These are phyloP conservation scores for Teunomyces gatunensis DNA, from an alignment of 805 yeast genomes.

Conservation along the genomic window DNA sequence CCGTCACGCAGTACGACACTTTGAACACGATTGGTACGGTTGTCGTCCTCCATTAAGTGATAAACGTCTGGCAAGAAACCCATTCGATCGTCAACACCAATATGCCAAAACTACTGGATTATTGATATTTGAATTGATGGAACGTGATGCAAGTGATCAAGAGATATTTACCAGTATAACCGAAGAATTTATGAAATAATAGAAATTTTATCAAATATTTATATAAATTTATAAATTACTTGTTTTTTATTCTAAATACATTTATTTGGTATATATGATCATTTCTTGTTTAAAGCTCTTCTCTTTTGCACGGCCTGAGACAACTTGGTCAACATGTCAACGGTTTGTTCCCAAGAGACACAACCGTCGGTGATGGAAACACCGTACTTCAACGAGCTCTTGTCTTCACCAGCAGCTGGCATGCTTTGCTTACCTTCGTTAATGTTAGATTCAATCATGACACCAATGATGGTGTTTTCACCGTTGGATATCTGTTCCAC, in stretches of 20 bases:
- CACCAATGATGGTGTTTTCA: slow-evolving; percentile 78
- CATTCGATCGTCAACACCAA: slow-evolving; percentile 29
- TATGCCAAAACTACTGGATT: slow-evolving; percentile 1
- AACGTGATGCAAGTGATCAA: background rate
- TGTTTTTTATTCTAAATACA: background rate
- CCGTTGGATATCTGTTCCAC: slow-evolving; percentile 82
- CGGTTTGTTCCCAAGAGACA: slow-evolving; percentile 89
- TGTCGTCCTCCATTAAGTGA: slow-evolving; percentile 37
- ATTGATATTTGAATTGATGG: background rate
- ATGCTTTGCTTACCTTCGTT: slow-evolving; percentile 88
- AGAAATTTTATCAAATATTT: background rate
- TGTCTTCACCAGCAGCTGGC: slow-evolving; percentile 52
- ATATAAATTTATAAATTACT: background rate
- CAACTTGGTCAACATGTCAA: slow-evolving; percentile 69
- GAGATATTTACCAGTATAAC: background rate
- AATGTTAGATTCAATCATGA: slow-evolving; percentile 93
- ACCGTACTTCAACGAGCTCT: slow-evolving; percentile 76
- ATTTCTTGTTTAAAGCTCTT: slow-evolving; percentile 43
- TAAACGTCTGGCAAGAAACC: slow-evolving; percentile 58
- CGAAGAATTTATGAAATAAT: background rate
- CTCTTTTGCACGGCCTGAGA: slow-evolving; percentile 83
- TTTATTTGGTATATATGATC: background rate
- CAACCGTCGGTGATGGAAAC: slow-evolving; percentile 97
- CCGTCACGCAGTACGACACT: slow-evolving; percentile 51
- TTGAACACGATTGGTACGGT: slow-evolving; percentile 59